Percentiles rank a stretch among this genome's conserved stretches.
Evolutionary conservation across 305 asterid species (phyloP).

Genomic region (Rubia balearica): DNA sequence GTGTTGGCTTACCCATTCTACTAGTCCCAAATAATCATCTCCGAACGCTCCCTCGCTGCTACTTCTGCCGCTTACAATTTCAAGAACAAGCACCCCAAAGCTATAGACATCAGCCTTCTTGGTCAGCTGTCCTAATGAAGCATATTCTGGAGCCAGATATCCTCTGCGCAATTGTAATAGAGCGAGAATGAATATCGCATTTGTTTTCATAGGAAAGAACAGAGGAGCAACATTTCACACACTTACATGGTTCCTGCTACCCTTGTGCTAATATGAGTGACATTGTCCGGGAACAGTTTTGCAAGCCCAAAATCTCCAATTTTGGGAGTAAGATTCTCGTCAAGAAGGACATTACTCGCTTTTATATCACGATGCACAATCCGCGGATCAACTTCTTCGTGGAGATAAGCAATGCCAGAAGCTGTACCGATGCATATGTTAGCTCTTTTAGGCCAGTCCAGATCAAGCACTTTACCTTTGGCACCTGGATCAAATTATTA

Average conservation of each 20-base stretch:
- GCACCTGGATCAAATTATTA: conserved; percentile 34
- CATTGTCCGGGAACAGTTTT: conserved; percentile 76
- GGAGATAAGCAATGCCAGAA: conserved; percentile 72
- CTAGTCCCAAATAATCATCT: conserved; percentile 43
- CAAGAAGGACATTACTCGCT: conserved; percentile 88
- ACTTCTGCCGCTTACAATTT: conserved; percentile 63
- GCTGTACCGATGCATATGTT: conserved; percentile 68
- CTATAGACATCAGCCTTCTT: conserved; percentile 86
- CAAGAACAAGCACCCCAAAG: conserved; percentile 77
- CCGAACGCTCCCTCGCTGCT: conserved; percentile 72
- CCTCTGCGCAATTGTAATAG: conserved; percentile 41
- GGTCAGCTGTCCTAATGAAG: conserved; percentile 62
- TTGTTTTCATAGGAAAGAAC: not conserved
- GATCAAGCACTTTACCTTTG: conserved; percentile 28
- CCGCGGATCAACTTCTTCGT: conserved; percentile 57
- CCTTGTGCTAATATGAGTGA: conserved; percentile 82
- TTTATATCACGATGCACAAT: conserved; percentile 84
- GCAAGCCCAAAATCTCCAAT: conserved; percentile 87
- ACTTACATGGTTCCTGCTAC: conserved; percentile 87
- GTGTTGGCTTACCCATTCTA: conserved; percentile 67
- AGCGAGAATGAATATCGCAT: not conserved
- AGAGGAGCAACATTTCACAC: conserved; percentile 18
- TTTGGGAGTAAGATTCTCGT: conserved; percentile 50
- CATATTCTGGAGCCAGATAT: conserved; percentile 86
- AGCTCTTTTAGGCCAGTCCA: conserved; percentile 67